Conservation (phyloP, 305 asterid species). For the Lippia alba region DNA sequence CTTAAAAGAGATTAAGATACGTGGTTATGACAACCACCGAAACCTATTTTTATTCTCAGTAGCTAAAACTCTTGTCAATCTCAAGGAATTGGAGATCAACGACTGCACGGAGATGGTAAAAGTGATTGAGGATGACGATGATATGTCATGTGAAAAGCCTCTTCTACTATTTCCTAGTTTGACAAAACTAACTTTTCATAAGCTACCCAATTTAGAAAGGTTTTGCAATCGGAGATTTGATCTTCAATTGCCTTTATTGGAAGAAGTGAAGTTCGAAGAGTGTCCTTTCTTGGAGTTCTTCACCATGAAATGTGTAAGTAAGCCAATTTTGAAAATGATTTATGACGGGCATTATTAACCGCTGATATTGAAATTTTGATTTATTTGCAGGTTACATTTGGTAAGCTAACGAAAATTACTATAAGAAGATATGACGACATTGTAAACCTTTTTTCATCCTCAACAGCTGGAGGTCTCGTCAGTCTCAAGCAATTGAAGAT, state of each 20-base stretch:
- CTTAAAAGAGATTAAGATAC: background rate
- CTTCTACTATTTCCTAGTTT: background rate
- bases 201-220: background rate
- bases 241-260: background rate
- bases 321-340: too few species aligned
- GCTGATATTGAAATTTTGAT: too few species aligned
- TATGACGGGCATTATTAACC: too few species aligned
- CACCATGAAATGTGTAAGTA: too few species aligned
- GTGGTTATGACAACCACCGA: background rate
- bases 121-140: background rate
- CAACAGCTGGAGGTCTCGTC: background rate
- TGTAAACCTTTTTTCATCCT: slow-evolving; percentile 11
- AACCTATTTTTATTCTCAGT: background rate
- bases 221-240: background rate
- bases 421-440: background rate
- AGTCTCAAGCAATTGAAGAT: background rate
- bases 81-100: background rate
- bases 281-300: too few species aligned
- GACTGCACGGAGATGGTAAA: background rate
- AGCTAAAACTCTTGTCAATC: background rate
- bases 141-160: background rate
- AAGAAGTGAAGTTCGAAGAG: background rate
- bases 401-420: background rate
- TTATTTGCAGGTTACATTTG: slow-evolving; percentile 6
- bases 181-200: background rate